These are phyloP conservation scores for Endoconidiophora polonica DNA, from an alignment of 2,329 filamentous ascomycete species.

Conservation along the genomic window DNA sequence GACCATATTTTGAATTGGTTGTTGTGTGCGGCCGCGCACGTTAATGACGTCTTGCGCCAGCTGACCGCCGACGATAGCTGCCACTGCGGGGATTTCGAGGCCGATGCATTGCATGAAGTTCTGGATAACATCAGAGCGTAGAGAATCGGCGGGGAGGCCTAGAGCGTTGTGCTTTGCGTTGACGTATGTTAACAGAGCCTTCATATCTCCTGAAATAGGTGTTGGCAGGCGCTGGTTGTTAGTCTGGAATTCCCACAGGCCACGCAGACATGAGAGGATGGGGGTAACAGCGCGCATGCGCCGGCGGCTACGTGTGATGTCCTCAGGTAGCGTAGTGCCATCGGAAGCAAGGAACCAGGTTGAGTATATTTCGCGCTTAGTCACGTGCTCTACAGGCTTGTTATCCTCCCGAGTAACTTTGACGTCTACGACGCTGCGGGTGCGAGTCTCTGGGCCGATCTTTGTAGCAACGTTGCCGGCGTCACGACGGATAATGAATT, in stretches of 20 bases:
- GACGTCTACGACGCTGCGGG: constrained; percentile 57
- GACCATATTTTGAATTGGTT: constrained; percentile 89
- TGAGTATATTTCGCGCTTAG: constrained; percentile 80
- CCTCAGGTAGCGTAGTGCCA: constrained; percentile 51
- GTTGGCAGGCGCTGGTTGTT: constrained; percentile 32
- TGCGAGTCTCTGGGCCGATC: constrained; percentile 52
- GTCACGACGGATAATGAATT: constrained; percentile 75
- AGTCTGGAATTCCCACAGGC: constrained; percentile 69
- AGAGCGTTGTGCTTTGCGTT: constrained; percentile 64
- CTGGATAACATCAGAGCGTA: constrained; percentile 56
- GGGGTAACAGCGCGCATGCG: constrained; percentile 58
- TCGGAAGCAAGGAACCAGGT: constrained; percentile 72
- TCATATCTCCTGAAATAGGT: constrained; percentile 23
- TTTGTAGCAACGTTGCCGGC: constrained; percentile 56
- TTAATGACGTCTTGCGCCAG: constrained; percentile 96
- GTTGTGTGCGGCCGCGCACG: constrained; percentile 75
- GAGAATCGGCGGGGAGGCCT: constrained; percentile 48
- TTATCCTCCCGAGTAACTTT: constrained; percentile 48
- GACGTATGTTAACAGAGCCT: constrained; percentile 59
- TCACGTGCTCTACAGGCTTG: constrained; percentile 69
- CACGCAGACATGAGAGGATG: constrained; percentile 68
- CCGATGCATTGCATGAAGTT: constrained; percentile 77
- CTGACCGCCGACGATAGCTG: constrained; percentile 76
- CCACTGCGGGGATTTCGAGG: constrained; percentile 70
- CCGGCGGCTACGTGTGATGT: constrained; percentile 46